Percentiles rank a stretch among this genome's conserved stretches.
These are phyloP conservation scores for Apiotrichum montevideense DNA, from an alignment of 1,284 basidiomycete genomes.

Conservation along the genomic window DNA sequence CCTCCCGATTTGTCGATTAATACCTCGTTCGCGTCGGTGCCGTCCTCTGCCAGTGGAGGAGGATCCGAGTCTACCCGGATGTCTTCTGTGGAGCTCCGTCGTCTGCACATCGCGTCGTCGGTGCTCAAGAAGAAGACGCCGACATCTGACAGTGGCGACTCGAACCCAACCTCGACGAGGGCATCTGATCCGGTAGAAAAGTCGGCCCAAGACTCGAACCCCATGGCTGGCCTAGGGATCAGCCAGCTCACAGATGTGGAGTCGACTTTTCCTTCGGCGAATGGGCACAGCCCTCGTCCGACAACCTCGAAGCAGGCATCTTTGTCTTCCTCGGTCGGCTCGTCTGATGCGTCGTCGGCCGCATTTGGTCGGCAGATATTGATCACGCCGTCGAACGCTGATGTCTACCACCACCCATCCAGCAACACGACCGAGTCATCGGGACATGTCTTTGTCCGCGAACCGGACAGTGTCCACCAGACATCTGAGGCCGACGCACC, in stretches of 20 bases:
- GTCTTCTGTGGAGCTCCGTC: conserved; percentile 23
- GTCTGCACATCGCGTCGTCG: conserved; percentile 29
- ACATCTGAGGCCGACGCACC: neutral
- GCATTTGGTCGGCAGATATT: conserved; percentile 7
- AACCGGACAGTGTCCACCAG: neutral
- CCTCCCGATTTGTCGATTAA: conserved; percentile 13
- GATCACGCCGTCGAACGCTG: conserved; percentile 14
- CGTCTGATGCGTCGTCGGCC: conserved; percentile 13
- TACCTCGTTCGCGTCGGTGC: neutral
- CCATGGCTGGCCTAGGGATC: conserved; percentile 14
- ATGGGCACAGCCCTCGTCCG: neutral
- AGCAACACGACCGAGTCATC: neutral
- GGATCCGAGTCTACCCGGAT: neutral
- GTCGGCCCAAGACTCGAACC: neutral
- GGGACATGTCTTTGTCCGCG: neutral
- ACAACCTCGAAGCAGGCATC: conserved; percentile 3
- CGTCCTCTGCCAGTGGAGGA: neutral
- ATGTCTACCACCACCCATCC: conserved; percentile 1
- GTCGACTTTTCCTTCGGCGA: conserved; percentile 10
- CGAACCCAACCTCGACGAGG: neutral
- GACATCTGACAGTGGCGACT: conserved; percentile 16
- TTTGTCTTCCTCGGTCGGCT: neutral
- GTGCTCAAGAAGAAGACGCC: conserved; percentile 31
- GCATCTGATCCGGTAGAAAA: neutral
- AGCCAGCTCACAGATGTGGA: neutral